Base-by-base conservation (phyloP, 2,329 filamentous ascomycete species). In the Xylariaceae sp. region DNA sequence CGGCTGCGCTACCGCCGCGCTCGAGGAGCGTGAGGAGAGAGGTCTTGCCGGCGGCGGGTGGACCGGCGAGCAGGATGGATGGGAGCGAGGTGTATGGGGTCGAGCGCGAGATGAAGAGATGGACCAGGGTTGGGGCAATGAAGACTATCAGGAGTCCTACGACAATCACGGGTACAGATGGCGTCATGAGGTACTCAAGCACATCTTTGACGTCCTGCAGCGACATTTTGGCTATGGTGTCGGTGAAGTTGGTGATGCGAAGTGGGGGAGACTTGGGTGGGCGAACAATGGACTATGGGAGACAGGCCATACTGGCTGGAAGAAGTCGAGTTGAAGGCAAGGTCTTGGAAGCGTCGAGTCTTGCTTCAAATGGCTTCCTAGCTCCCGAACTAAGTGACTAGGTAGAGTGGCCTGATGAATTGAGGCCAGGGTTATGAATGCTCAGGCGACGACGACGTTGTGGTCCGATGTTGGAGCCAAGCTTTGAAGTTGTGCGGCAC, bases 1-100 rank as follows among this genome's bases (percentile, higher is more conserved):
- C 63, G 50, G 72, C 66, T 50, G 69, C 64, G 46, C 61, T 47
- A 58, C 70, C 65, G 63, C 81, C 81, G 61, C 80, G 79, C 71
- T 86, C 81, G 62, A 84, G 76, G 61, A 94, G 79, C 18, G 90
- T 91, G n/a, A 91, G 74, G 33, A 97, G 83, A 9, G 89, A 82
- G 0, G 94, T 97, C 76, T 97, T 99, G 64, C 94, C 94, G 45
- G 84, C 81, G 57, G 86, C 88, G 50, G 86, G 86, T 14, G 93
- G 90, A 1, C 94, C 94, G 45, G 92, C 69, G 41, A 96, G 81
- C 10, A 97, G 76, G 55, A 97, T 84, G 7, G 87, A 87, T 45
- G 93, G 90, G 22, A 88, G 80, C 13, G 77, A 79, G 36, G 82
- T 82, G 63, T 88, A 86, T 13, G 84, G 80, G 38, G 81, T 80